A percentile compares a stretch with the other conserved stretches of the same genome.
Conservation (phyloP, 768 basidiomycete species). For the Boletus rubescentipes region DNA sequence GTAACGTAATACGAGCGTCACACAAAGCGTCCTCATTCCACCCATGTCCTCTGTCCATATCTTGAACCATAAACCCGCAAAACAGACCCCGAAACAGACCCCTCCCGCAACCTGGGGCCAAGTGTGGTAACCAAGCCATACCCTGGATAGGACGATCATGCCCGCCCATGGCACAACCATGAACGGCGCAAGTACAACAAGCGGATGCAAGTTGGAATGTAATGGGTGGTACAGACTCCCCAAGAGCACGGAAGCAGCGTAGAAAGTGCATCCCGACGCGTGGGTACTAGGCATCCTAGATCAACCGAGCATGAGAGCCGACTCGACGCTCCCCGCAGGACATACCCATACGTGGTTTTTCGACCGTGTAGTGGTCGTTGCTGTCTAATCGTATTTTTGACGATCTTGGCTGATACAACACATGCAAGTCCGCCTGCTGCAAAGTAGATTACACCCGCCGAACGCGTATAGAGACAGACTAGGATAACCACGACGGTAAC, state of each 20-base stretch:
- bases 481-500: conserved; percentile 52
- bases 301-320: neutral
- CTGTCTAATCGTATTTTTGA: conserved; percentile 64
- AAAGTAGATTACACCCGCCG: conserved; percentile 62
- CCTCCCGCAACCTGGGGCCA: conserved; percentile 67
- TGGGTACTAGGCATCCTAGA: conserved; percentile 84
- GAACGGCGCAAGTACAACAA: conserved; percentile 37
- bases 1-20: conserved; percentile 26
- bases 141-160: conserved; percentile 59
- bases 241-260: conserved; percentile 57
- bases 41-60: conserved; percentile 45
- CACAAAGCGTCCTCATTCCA: conserved; percentile 19
- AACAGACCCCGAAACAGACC: conserved; percentile 49
- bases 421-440: conserved; percentile 56
- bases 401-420: conserved; percentile 53
- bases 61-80: conserved; percentile 55
- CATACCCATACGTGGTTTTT: conserved; percentile 70
- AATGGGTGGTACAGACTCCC: conserved; percentile 58
- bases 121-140: conserved; percentile 79
- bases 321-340: neutral
- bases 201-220: conserved; percentile 50
- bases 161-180: conserved; percentile 55
- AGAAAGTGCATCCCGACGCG: conserved; percentile 66
- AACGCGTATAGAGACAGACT: conserved; percentile 58
- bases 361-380: conserved; percentile 50